phyloP scores from a whole-genome alignment of 2,329 filamentous ascomycete genomes.

The Colletotrichum australisinense region DNA sequence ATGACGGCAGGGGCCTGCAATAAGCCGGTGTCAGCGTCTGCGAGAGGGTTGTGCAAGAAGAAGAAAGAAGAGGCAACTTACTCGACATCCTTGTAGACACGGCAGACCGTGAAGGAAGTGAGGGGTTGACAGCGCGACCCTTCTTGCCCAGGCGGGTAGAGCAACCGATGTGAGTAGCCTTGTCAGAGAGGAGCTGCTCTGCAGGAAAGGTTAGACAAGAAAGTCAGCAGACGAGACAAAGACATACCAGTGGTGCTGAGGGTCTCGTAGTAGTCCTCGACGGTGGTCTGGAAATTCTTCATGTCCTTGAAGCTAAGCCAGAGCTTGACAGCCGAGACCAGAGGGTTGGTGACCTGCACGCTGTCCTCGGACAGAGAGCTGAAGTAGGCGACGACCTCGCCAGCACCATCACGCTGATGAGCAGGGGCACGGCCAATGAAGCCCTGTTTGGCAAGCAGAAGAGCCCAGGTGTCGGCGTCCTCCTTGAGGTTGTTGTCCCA shows the following conservation, averaged over 20 bases:
- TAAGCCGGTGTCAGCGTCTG: background rate
- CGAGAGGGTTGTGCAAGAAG: background rate
- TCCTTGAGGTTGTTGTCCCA: background rate
- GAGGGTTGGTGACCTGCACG: background rate
- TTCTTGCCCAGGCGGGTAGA: background rate
- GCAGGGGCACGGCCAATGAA: slow-evolving; percentile 1
- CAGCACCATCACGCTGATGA: slow-evolving; percentile 12
- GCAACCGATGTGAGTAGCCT: slow-evolving; percentile 13
- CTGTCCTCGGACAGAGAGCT: background rate
- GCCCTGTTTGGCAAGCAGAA: background rate
- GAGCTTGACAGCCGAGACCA: background rate
- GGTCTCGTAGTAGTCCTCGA: background rate
- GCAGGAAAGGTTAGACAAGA: background rate
- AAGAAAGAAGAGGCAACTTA: background rate
- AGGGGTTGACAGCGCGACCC: background rate
- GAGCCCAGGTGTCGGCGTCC: background rate
- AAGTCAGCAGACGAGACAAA: accelerated
- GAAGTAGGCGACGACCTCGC: slow-evolving; percentile 10
- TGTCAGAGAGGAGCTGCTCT: slow-evolving; percentile 17
- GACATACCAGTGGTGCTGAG: background rate
- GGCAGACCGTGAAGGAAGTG: slow-evolving; percentile 9
- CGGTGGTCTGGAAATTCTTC: background rate
- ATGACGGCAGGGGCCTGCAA: background rate
- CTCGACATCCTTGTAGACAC: slow-evolving; percentile 11
- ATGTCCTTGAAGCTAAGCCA: background rate